phyloP scores from a whole-genome alignment of 345 rosid species.

The Litchi chinensis region DNA sequence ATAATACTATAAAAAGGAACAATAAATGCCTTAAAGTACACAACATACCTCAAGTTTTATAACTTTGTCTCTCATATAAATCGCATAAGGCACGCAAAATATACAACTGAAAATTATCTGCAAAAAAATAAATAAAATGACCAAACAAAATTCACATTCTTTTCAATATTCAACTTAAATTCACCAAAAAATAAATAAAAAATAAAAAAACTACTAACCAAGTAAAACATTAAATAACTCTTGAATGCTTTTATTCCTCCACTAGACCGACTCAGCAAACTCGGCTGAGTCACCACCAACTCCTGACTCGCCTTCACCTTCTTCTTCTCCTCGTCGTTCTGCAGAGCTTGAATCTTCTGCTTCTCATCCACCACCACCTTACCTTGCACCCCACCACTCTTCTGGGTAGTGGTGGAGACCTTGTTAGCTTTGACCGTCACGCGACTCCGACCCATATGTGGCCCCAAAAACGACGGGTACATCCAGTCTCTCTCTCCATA shows the following conservation, averaged over 20 bases:
- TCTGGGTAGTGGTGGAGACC: slow-evolving; percentile 15
- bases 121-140: slow-evolving; percentile 25
- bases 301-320: slow-evolving; percentile 34
- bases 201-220: slow-evolving; percentile 33
- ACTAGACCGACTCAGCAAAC: slow-evolving; percentile 34
- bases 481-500: slow-evolving; percentile 63
- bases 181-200: neutral
- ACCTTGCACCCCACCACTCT: slow-evolving; percentile 19
- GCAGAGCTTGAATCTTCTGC: slow-evolving; percentile 21
- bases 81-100: slow-evolving; percentile 46
- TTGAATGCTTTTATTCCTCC: slow-evolving; percentile 38
- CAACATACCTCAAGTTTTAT: slow-evolving; percentile 62
- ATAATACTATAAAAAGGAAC: neutral
- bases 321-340: slow-evolving; percentile 31
- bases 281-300: slow-evolving; percentile 22
- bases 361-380: slow-evolving; percentile 34
- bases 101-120: slow-evolving; percentile 62
- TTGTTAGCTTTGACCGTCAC: slow-evolving; percentile 36
- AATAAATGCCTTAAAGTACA: neutral
- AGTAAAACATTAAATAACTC: slow-evolving; percentile 31
- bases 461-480: slow-evolving; percentile 62
- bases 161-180: neutral
- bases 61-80: slow-evolving; percentile 52
- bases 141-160: neutral
- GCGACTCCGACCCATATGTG: slow-evolving; percentile 49